phyloP scores from a whole-genome alignment of 768 basidiomycete species.

The Rhodosporidiobolus odoratus region DNA sequence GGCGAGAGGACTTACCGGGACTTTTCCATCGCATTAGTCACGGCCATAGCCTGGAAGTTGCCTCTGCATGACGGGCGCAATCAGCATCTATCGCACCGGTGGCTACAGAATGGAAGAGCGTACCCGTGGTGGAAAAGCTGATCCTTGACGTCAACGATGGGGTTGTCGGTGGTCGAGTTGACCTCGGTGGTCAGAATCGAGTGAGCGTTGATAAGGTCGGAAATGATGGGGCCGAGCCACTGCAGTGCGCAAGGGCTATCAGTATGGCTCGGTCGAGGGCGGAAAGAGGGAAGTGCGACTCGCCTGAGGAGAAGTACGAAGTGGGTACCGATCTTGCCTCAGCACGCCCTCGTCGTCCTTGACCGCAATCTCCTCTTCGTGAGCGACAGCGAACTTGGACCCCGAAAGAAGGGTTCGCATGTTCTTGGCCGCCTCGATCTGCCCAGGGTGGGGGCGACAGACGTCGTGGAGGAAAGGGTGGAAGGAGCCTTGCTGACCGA shows the following conservation, averaged over 20 bases:
- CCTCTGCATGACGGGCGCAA: conserved; percentile 46
- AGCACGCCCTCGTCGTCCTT: conserved; percentile 67
- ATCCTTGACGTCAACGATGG: conserved; percentile 65
- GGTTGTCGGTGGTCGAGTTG: conserved; percentile 87
- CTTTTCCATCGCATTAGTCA: conserved; percentile 83
- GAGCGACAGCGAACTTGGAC: conserved; percentile 61
- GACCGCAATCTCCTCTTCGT: conserved; percentile 69
- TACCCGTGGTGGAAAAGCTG: conserved; percentile 64
- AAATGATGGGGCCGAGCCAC: conserved; percentile 78
- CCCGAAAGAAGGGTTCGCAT: conserved; percentile 66
- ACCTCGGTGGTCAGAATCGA: conserved; percentile 66
- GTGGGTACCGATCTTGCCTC: conserved; percentile 68
- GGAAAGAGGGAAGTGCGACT: not conserved
- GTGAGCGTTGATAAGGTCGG: conserved; percentile 65
- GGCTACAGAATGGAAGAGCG: not conserved
- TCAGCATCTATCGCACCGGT: not conserved
- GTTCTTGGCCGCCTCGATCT: conserved; percentile 67
- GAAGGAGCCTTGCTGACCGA: conserved; percentile 54
- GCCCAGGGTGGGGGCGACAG: conserved; percentile 77
- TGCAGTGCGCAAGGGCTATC: conserved; percentile 64
- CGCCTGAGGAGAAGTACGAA: conserved; percentile 44
- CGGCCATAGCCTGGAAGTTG: conserved; percentile 69
- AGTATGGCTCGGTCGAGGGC: conserved; percentile 49
- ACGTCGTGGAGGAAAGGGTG: conserved; percentile 61
- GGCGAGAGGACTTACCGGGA: conserved; percentile 40